A percentile compares a stretch with the other conserved stretches of the same genome.
Conservation (phyloP, 305 asterid genomes). For the Nicotiana rustica region DNA sequence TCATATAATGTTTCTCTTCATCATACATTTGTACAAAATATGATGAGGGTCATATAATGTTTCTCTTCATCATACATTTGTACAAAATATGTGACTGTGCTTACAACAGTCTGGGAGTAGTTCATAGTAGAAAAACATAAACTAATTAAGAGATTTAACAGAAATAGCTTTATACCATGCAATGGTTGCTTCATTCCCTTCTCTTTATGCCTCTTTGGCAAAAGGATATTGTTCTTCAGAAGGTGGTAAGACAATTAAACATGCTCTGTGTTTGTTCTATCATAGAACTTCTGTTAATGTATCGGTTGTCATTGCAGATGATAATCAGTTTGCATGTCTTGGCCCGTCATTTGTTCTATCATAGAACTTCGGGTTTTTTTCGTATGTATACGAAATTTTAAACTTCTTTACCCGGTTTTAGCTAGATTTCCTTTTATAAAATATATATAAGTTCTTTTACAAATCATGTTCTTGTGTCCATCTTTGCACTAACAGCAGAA, state of each 20-base stretch:
- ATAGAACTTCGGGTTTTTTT: too few relatives aligned
- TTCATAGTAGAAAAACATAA: conserved; percentile 14
- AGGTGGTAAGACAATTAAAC: background rate
- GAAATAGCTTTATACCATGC: conserved; percentile 25
- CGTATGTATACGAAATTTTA: too few relatives aligned
- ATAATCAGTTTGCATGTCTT: background rate
- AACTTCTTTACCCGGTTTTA: too few relatives aligned
- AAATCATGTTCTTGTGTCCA: too few relatives aligned
- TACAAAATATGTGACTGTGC: background rate
- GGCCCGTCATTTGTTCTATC: background rate
- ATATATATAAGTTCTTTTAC: too few relatives aligned
- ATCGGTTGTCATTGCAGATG: background rate
- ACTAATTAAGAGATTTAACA: background rate
- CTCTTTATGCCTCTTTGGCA: background rate
- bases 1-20: background rate
- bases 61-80: background rate
- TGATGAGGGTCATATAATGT: conserved; percentile 30
- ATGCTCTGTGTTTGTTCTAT: background rate
- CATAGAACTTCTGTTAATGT: background rate
- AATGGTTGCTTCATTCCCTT: background rate
- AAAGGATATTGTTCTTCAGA: background rate
- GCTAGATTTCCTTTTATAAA: too few relatives aligned
- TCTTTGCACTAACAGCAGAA: too few relatives aligned
- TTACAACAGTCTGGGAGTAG: background rate
- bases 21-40: background rate